Evolutionary conservation across 305 asterid species (phyloP).

Genomic region (Solanum hybrid): DNA sequence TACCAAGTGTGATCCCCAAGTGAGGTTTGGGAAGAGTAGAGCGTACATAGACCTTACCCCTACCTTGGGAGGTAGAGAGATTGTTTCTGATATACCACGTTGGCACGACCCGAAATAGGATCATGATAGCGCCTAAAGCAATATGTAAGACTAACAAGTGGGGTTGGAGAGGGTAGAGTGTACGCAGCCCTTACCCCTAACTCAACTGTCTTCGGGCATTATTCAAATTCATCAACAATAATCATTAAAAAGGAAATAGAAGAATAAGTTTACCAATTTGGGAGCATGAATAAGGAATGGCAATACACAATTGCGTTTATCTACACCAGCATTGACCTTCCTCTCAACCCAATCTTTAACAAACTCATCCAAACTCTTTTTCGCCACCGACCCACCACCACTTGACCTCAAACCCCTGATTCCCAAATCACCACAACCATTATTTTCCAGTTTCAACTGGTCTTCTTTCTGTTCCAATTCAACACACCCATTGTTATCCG

Average conservation of each 20-base stretch:
- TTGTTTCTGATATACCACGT: background rate
- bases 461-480: background rate
- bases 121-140: background rate
- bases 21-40: background rate
- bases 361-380: slow-evolving; percentile 20
- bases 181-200: background rate
- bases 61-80: background rate
- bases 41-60: background rate
- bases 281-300: slow-evolving; percentile 56
- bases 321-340: slow-evolving; percentile 31
- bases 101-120: background rate
- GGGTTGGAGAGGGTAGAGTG: background rate
- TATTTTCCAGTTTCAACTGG: background rate
- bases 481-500: background rate
- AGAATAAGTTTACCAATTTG: slow-evolving; percentile 30
- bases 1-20: background rate
- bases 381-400: slow-evolving; percentile 4
- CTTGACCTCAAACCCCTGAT: slow-evolving; percentile 11
- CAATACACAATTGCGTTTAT: slow-evolving; percentile 33
- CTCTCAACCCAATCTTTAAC: slow-evolving; percentile 34
- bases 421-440: background rate
- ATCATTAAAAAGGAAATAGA: background rate
- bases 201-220: background rate
- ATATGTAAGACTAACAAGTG: background rate
- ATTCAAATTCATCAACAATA: background rate